Base-by-base conservation (phyloP, 2,329 filamentous ascomycete genomes). In the Monosporascus sp. region DNA sequence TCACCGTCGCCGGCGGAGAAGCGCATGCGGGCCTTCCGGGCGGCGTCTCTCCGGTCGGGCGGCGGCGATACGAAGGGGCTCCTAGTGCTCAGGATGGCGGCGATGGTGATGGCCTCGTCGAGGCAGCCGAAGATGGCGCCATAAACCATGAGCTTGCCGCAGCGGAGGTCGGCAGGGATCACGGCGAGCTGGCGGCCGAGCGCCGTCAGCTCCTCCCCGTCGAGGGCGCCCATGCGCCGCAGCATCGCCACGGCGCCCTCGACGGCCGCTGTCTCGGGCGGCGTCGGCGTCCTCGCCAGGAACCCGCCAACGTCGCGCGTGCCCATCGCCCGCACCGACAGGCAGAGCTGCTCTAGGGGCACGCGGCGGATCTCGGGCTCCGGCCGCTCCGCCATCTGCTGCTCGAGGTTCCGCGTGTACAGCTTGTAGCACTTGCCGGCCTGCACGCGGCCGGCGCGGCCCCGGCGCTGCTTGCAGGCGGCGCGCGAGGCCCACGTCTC, bases 401-500 rank as follows among this genome's bases (percentile, higher is more conserved):
- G 81, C 52, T 99, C 94, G 7, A 93, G 85, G 59, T 88, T 89
- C 54, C 86, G 81, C 1, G 94, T 97, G 71, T 91, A 99, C 2
- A 99, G 80, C 72, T 97, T 97, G 78, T 96, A 99, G 77, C 93
- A 97, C 60, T 85, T 86, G 52, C 94, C 94, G 24, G 89, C 89
- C 52, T 91, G 85, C 1, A 99, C 94, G 80, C 94, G 87, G 65
- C 94, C 94, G 27, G 94, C 94, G 75, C 94, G 87, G 66, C 94
- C 94, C 52, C 91, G 86, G 38, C 94, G 85, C 69, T 99, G 94
- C 71, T 97, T 96, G 69, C 92, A 96, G 4, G 94, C 93, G 8
- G 94, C 93, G 41, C 85, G 84, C 1, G 93, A 97, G 0, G 92
- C 94, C 92, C 92, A 99, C 0, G 91, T 91, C 73, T 99, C 94